Base-by-base conservation (phyloP, 2,329 filamentous ascomycete species). In the Cryphonectria nitschkei region DNA sequence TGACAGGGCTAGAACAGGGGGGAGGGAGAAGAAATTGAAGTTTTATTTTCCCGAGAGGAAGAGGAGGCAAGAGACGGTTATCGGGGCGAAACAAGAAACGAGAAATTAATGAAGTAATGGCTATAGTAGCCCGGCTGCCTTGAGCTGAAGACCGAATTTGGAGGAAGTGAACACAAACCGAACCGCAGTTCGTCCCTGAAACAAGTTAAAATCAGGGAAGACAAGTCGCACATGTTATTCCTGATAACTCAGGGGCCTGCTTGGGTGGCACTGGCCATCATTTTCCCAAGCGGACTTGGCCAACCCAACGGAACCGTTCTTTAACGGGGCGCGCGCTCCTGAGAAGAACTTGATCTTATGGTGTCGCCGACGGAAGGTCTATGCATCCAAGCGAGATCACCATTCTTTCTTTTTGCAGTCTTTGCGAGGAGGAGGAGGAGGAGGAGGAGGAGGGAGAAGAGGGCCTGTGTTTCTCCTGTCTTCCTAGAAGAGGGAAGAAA, bases 181-280 rank as follows among this genome's bases (percentile, higher is more conserved):
- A 29, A 34, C 34, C 34, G 34, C 14, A 22, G 16, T n/a, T 9
- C n/a, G 58, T 32, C 7, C 58, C 34, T 22, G 8, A 34, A 11
- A 61, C 58, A 39, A 61, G 34, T 61, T 39, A 13, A 61, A 39
- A 22, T 39, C 34, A 61, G 26, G 58, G 9, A n/a, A 22, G 3
- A 13, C 9, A 7, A n/a, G 46, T n/a, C 22, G 58, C 11, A 60
- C 19, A 50, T 19, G 46, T 19, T 50, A 5, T 3, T 54, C n/a
- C 22, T 16, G 29, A 58, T 13, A 8, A 13, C 58, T 61, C 58
- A 61, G 58, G 58, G 58, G 58, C 32, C n/a, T 37, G 58, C 58
- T 22, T 61, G 58, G 58, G 11, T 61, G 58, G 58, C 34, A 61
- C 34, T 61, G 58, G 34, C 58, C 58, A 61, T 39, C 29, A 58